Evolutionary conservation across 2,329 filamentous ascomycete genomes (phyloP).

Genomic region (Grosmannia penicillata): DNA sequence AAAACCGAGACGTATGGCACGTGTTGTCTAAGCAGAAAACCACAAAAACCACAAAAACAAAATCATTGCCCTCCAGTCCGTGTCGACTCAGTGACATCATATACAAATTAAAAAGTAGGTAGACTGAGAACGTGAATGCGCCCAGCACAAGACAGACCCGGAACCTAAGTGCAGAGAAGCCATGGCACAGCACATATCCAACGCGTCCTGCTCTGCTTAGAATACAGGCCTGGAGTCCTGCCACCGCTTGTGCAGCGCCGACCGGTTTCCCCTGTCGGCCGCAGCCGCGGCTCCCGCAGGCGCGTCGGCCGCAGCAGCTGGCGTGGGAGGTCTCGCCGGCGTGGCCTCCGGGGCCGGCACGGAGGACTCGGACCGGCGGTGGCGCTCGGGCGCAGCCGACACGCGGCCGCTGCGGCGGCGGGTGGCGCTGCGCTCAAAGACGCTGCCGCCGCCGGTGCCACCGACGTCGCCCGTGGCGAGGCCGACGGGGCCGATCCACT

Average conservation of each 20-base stretch:
- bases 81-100: background rate
- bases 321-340: conserved; percentile 20
- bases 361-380: no score
- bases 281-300: conserved; percentile 11
- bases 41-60: background rate
- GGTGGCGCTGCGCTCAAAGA: conserved; percentile 14
- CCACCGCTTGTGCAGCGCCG: conserved; percentile 21
- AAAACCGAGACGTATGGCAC: no score
- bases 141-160: no score
- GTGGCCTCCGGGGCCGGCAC: background rate
- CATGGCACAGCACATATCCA: background rate
- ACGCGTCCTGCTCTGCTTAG: conserved; percentile 11
- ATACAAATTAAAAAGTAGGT: background rate
- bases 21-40: no score
- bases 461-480: conserved; percentile 22
- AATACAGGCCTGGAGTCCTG: conserved; percentile 23
- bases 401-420: conserved; percentile 37
- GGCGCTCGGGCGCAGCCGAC: conserved; percentile 27
- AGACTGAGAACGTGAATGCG: background rate
- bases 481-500: conserved; percentile 49
- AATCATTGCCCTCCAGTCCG: no score
- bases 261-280: conserved; percentile 19
- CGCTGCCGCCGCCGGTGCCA: conserved; percentile 3
- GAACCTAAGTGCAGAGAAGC: background rate
- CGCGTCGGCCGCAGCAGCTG: conserved; percentile 19